Evolutionary conservation across 2,329 filamentous ascomycete genomes (phyloP), one percentile per base, ranked within the genome.

Genomic region (Phialocephala subalpina): DNA sequence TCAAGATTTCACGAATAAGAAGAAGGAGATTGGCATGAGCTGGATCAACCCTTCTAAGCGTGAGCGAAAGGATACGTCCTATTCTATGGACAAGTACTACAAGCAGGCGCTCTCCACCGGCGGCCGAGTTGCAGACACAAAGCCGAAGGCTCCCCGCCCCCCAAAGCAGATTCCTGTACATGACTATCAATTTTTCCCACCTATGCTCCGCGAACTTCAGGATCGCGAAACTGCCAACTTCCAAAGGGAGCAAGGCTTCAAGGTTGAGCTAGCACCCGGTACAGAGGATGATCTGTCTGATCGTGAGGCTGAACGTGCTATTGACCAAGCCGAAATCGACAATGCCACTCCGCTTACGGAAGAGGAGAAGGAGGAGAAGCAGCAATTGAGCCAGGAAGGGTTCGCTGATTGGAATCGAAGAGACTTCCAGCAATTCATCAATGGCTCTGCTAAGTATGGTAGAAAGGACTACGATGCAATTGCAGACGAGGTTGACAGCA

Each of bases 11-110:
- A 92, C 94, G 61, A 92, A 92, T 65, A 88, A 90, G 76, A 97
- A 97, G 82, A 97, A 97, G 79, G 93, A 97, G 58, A 93, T 97
- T 69, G 93, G 93, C 58, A 87, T 97, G 70, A 94, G 85, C 75
- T 99, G 97, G 97, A 99, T 99, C 82, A 97, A 99, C 74, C 97
- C 96, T 1, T 90, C 95, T 18, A 99, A 99, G 84, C 94, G 96
- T 79, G 97, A 99, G 81, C 92, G 96, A 75, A 99, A 98, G 79
- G 95, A 98, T 76, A 94, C 97, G 77, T 94, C 93, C 5, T 99
- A 99, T 78, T 97, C 95, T 0, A 97, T 99, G 83, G 97, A 99
- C 78, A 97, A 97, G 79, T 99, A 99, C 81, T 99, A 98, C 81
- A 91, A 95, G 71, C 90, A 97, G 74, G 93, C 94, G 11, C 87